phyloP scores from a whole-genome alignment of 805 yeast genomes.

The Wickerhamomyces chaumierensis region DNA sequence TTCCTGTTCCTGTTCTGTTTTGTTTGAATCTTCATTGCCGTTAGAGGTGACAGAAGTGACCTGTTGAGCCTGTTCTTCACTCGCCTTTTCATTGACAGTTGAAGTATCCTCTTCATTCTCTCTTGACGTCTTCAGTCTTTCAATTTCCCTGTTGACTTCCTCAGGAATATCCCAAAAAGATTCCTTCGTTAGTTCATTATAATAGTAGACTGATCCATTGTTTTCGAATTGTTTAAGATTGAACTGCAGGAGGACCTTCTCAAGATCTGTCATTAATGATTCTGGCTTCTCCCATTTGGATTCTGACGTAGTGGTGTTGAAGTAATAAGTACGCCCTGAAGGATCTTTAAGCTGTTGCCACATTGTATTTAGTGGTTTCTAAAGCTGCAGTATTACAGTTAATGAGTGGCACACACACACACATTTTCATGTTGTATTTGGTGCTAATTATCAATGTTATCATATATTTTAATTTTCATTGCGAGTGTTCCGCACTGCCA shows the following conservation, averaged over 20 bases:
- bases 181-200: constrained; percentile 48
- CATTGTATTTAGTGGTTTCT: too few relatives aligned
- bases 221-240: constrained; percentile 45
- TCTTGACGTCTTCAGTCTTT: constrained; percentile 2
- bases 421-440: too few relatives aligned
- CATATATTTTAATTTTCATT: too few relatives aligned
- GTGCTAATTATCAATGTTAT: too few relatives aligned
- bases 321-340: constrained; percentile 58
- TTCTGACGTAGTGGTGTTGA: constrained; percentile 48
- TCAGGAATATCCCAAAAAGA: constrained; percentile 78
- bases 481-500: too few relatives aligned
- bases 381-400: too few relatives aligned
- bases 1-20: too few relatives aligned
- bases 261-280: constrained; percentile 30
- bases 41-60: too few relatives aligned
- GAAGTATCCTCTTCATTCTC: constrained; percentile 2
- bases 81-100: constrained; percentile 1
- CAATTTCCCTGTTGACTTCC: constrained; percentile 24
- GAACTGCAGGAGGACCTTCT: constrained; percentile 35
- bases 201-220: constrained; percentile 58
- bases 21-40: too few relatives aligned
- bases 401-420: too few relatives aligned
- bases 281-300: constrained; percentile 79
- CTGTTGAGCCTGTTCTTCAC: too few relatives aligned
- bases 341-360: background rate